Conservation (phyloP, 2,329 filamentous ascomycete genomes). For the Colletotrichum orbiculare region DNA sequence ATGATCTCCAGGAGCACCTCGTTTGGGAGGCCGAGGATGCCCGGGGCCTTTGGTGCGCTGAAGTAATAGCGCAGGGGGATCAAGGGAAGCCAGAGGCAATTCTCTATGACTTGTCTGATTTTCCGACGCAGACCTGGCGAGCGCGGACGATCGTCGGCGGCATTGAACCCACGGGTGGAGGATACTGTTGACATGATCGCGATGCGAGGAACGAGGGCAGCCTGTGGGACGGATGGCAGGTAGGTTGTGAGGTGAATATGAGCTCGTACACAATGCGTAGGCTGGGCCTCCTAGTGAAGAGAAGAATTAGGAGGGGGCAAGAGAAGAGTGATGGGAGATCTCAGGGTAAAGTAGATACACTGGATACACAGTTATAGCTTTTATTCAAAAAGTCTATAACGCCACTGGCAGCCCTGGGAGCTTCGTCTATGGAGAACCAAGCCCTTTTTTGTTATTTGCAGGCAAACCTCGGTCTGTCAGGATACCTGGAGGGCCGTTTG, state of each 20-base stretch:
- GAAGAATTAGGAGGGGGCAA: too few species aligned
- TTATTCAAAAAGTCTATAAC: too few species aligned
- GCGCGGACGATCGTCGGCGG: background rate
- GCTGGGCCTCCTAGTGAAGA: background rate
- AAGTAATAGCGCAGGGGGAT: background rate
- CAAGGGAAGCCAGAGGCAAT: background rate
- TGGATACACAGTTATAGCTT: too few species aligned
- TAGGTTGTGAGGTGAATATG: background rate
- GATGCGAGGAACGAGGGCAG: background rate
- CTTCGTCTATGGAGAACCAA: too few species aligned
- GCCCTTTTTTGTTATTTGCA: too few species aligned
- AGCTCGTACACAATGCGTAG: background rate
- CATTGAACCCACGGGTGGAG: background rate
- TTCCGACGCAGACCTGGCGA: background rate
- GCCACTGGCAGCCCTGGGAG: too few species aligned
- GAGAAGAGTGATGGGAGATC: too few species aligned
- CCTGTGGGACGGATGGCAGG: background rate
- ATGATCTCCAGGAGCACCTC: background rate
- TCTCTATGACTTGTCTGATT: background rate
- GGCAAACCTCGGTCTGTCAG: too few species aligned
- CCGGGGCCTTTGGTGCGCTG: background rate
- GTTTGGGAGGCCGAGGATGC: background rate
- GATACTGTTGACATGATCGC: background rate
- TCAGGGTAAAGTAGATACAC: too few species aligned
- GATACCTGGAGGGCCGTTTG: too few species aligned